A percentile compares a stretch with the other conserved stretches of the same genome.
Evolutionary conservation across 73 alveolate genomes (phyloP).

Genomic region (Effrenium voratum): DNA sequence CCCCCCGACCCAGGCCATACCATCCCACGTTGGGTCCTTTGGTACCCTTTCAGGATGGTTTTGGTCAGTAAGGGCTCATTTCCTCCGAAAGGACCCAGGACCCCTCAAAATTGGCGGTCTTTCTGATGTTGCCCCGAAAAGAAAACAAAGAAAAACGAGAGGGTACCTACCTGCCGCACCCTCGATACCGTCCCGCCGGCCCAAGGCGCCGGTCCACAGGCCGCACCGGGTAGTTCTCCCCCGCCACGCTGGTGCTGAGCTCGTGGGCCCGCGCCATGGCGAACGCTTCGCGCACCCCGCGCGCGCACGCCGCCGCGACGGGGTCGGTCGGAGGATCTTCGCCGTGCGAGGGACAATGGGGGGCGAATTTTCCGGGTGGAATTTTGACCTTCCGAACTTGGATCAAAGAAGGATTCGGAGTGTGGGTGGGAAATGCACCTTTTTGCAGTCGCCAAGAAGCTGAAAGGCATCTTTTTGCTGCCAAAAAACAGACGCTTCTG

Average conservation of each 20-base stretch:
- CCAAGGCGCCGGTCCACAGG: constrained; percentile 70
- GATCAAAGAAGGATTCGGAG: not conserved
- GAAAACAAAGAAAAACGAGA: not conserved
- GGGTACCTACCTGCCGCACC: not conserved
- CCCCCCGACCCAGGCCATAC: too few relatives aligned
- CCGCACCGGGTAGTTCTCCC: constrained; percentile 70
- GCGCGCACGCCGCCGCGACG: not conserved
- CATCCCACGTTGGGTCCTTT: too few relatives aligned
- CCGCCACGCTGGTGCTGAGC: constrained; percentile 58
- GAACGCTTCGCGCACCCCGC: not conserved
- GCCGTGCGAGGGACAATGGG: not conserved
- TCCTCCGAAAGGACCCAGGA: too few relatives aligned
- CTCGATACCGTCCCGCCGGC: not conserved
- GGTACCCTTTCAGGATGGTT: too few relatives aligned
- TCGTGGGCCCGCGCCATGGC: constrained; percentile 93
- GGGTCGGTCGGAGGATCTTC: not conserved
- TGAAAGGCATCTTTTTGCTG: not conserved
- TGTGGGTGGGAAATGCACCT: not conserved
- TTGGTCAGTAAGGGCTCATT: too few relatives aligned
- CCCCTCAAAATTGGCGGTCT: too few relatives aligned
- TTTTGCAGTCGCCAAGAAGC: not conserved
- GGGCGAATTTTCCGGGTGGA: not conserved
- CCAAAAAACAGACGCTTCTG: too few relatives aligned
- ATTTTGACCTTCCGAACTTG: not conserved
- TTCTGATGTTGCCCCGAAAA: too few relatives aligned